Evolutionary conservation across 1,284 basidiomycete genomes (phyloP).

Genomic region (Puccinia hordei): DNA sequence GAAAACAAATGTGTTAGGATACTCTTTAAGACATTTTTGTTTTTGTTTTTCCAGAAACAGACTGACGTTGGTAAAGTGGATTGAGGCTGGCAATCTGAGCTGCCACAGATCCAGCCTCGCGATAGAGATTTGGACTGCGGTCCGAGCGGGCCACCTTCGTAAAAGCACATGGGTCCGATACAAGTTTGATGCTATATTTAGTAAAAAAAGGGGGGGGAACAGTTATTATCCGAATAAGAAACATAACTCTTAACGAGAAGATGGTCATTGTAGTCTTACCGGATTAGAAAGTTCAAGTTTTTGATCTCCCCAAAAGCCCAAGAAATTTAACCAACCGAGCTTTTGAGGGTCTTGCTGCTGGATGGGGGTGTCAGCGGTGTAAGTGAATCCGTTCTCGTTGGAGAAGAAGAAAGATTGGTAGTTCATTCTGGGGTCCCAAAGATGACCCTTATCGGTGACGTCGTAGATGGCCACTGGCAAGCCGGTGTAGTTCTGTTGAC

Average conservation of each 20-base stretch:
- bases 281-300: constrained; percentile 13
- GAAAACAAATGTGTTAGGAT: no score
- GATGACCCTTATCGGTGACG: constrained; percentile 22
- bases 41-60: no score
- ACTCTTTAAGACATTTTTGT: no score
- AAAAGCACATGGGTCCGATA: constrained; percentile 36
- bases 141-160: constrained; percentile 32
- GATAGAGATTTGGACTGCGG: constrained; percentile 37
- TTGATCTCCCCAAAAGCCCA: constrained; percentile 43
- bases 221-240: no score
- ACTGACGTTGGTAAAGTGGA: constrained; percentile 26
- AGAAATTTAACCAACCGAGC: constrained; percentile 30
- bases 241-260: no score
- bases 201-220: no score
- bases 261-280: constrained; percentile 24
- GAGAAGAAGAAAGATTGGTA: constrained; percentile 37
- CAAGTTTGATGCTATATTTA: constrained; percentile 37
- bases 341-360: constrained; percentile 19
- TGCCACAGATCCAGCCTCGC: constrained; percentile 30
- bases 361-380: constrained; percentile 26
- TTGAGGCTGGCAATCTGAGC: constrained; percentile 39
- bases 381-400: constrained; percentile 37
- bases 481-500: constrained; percentile 40
- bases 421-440: constrained; percentile 41
- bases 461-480: constrained; percentile 34